phyloP scores from a whole-genome alignment of 176 grass and related monocot genomes.

The Melocanna baccifera region DNA sequence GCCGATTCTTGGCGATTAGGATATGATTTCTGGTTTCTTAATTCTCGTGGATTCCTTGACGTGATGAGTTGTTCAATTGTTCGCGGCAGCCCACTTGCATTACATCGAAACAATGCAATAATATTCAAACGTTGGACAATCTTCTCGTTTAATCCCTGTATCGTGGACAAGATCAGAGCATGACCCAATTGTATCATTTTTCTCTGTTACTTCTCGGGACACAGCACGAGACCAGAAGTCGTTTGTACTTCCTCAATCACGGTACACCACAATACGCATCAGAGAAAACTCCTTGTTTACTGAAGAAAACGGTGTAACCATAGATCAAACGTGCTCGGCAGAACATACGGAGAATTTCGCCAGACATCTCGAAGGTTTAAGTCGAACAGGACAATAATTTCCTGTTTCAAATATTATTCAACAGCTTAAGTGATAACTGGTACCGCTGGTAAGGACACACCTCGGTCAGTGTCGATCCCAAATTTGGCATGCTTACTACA shows the following conservation, averaged over 20 bases:
- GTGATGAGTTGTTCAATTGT: neutral
- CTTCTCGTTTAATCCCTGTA: neutral
- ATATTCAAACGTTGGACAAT: neutral
- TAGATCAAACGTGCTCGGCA: neutral
- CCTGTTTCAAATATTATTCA: conserved; percentile 8
- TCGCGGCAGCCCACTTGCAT: conserved; percentile 22
- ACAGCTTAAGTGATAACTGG: neutral
- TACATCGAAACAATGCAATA: neutral
- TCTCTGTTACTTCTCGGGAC: neutral
- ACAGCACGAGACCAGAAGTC: neutral
- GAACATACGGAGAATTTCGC: neutral
- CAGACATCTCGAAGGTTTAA: neutral
- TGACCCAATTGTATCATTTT: neutral
- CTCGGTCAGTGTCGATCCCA: neutral
- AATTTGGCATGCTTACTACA: neutral
- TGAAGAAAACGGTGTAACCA: neutral
- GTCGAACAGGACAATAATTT: neutral
- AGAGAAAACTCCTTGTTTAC: neutral
- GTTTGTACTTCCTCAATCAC: neutral
- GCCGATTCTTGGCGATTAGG: neutral
- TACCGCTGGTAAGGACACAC: neutral
- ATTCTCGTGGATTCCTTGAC: neutral
- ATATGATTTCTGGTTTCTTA: neutral
- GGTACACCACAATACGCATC: neutral
- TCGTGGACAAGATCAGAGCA: neutral